Percentiles rank a stretch among this genome's conserved stretches.
phyloP scores from a whole-genome alignment of 169 alveolate species.

The Plasmodium chabaudi region DNA sequence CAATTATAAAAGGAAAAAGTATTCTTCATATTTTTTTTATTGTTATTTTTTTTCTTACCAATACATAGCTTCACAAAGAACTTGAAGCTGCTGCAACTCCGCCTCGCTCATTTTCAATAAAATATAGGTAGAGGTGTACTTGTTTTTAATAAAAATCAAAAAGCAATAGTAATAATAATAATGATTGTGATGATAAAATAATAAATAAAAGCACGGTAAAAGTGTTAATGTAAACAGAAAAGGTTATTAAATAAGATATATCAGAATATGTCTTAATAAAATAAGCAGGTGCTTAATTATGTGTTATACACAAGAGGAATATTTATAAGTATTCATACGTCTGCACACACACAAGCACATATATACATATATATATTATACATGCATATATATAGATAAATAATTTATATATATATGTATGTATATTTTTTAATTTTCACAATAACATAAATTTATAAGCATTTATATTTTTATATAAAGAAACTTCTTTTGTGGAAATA shows the following conservation, averaged over 20 bases:
- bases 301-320: too few relatives aligned
- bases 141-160: constrained; percentile 8
- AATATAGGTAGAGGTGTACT: background rate
- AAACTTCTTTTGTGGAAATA: too few relatives aligned
- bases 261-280: background rate
- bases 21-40: background rate
- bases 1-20: too few relatives aligned
- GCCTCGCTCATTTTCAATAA: constrained; percentile 70
- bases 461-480: background rate
- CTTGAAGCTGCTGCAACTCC: constrained; percentile 90
- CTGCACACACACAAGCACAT: too few relatives aligned
- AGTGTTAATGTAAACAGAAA: background rate
- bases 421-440: background rate
- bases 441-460: background rate
- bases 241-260: background rate
- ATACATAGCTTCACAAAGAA: constrained; percentile 90
- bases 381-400: constrained; percentile 1
- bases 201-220: background rate
- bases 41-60: constrained; percentile 49
- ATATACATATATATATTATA: constrained; percentile 16
- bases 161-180: background rate
- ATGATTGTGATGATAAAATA: background rate
- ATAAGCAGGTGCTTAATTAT: background rate
- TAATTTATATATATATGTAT: background rate
- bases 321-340: too few relatives aligned